Conservation (phyloP, 1,284 basidiomycete species). For the Veloboletus limbatus region DNA sequence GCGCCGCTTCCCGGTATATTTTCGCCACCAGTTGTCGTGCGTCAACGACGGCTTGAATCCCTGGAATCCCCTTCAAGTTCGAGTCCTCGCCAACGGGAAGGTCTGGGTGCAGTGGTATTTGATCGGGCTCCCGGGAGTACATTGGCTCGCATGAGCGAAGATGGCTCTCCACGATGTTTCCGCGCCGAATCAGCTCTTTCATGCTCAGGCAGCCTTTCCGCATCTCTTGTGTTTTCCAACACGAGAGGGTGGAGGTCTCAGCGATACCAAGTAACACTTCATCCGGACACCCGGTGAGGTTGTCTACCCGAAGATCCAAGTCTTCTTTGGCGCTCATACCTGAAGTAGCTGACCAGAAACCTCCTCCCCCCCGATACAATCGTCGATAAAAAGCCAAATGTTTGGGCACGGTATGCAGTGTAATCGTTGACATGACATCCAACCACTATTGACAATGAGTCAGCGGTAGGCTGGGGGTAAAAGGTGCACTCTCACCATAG, state of each 20-base stretch:
- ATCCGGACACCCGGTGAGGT: slow-evolving; percentile 71
- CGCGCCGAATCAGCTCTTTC: slow-evolving; percentile 65
- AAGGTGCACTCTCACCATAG: slow-evolving; percentile 52
- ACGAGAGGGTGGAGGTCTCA: slow-evolving; percentile 67
- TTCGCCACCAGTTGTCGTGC: slow-evolving; percentile 48
- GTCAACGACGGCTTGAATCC: slow-evolving; percentile 36
- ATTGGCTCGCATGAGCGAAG: slow-evolving; percentile 42
- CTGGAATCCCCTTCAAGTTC: slow-evolving; percentile 24
- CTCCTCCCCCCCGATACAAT: slow-evolving; percentile 44
- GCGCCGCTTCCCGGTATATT: slow-evolving; percentile 65
- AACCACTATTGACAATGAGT: slow-evolving; percentile 53
- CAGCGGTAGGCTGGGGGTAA: slow-evolving; percentile 3
- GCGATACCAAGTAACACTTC: slow-evolving; percentile 71
- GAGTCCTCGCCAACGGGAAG: slow-evolving; percentile 33
- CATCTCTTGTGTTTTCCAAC: slow-evolving; percentile 68
- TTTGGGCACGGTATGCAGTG: slow-evolving; percentile 57
- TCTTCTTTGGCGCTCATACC: slow-evolving; percentile 30
- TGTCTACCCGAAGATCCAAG: slow-evolving; percentile 54
- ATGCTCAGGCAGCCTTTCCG: slow-evolving; percentile 62
- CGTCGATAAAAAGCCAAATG: slow-evolving; percentile 65
- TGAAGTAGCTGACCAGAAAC: slow-evolving; percentile 35
- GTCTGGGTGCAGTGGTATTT: slow-evolving; percentile 39
- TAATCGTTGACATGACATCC: slow-evolving; percentile 69
- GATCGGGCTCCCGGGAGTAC: slow-evolving; percentile 32
- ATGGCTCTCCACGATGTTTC: slow-evolving; percentile 62